Base-by-base conservation (phyloP, 2,329 filamentous ascomycete species). In the Tolypocladium paradoxum region DNA sequence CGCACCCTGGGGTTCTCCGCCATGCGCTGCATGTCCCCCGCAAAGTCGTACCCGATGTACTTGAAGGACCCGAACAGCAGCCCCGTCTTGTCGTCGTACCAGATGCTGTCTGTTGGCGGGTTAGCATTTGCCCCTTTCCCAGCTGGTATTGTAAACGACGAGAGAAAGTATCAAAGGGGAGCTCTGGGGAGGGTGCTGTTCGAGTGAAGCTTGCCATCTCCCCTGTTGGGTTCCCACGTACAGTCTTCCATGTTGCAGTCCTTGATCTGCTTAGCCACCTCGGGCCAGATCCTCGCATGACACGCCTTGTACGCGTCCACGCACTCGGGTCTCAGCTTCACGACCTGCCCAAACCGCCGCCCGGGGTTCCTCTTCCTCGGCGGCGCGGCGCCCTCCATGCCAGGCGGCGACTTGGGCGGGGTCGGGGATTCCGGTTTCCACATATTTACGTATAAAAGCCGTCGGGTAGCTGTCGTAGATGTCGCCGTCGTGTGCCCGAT, bases 21-120 rank as follows among this genome's bases (percentile, higher is more conserved):
- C 87, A 91, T 90, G 56, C 74, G 76, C 67, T 81, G 77, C 88
- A 92, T 91, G 63, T 92, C 88, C 11, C 75, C 83, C 2, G 79
- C 82, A 55, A 81, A 90, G 57, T 88, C 78, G 55, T 78, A 78
- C 0, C 88, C 88, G n/a, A 86, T 74, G 62, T 91, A 92, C 66
- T 88, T 90, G 74, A 90, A 89, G 27, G 74, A 82, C 0, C 85
- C 85, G 64, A 91, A 91, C 1, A 92, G 75, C 43, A 84, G 83
- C 52, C 79, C 71, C 0, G 78, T 77, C 6, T 66, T 69, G 14
- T 82, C 75, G 62, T 88, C 84, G 60, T 87, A 81, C 70, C 80
- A 90, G 65, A 91, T 87, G 58, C 82, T 87, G 62, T 90, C 85
- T 87, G 59, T 54, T n/a, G n/a, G n/a, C n/a, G n/a, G n/a, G n/a